Percentiles rank a stretch among this genome's conserved stretches.
Conservation (phyloP, 306 rosid genomes). For the Vigna hirtella region DNA sequence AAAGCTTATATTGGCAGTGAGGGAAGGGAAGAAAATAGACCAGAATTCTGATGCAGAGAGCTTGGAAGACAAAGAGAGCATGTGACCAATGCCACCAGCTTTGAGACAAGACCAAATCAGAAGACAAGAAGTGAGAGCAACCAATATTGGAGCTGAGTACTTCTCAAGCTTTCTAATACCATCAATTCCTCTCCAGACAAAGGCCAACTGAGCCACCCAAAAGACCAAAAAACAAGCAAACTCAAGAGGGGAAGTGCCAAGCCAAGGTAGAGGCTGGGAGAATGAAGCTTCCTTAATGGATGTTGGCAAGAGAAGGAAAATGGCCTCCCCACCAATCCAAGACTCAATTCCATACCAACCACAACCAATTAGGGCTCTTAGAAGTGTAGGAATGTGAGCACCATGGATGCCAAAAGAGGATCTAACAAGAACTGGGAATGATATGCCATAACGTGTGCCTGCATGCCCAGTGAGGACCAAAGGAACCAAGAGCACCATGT, state of each 20-base stretch:
- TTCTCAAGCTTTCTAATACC: constrained; percentile 84
- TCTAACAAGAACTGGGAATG: constrained; percentile 86
- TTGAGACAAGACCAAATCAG: constrained; percentile 72
- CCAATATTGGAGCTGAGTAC: constrained; percentile 85
- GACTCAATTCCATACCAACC: constrained; percentile 99
- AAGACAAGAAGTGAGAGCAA: constrained; percentile 62
- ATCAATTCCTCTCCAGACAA: constrained; percentile 82
- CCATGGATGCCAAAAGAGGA: constrained; percentile 88
- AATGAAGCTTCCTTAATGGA: constrained; percentile 50
- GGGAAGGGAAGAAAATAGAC: constrained; percentile 80
- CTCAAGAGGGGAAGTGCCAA: constrained; percentile 87
- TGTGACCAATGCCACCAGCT: constrained; percentile 80
- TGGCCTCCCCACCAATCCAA: constrained; percentile 96
- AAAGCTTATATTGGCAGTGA: constrained; percentile 89
- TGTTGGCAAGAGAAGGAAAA: constrained; percentile 74
- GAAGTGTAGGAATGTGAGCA: constrained; percentile 83
- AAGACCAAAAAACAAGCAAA: constrained; percentile 71
- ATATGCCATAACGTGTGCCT: constrained; percentile 80
- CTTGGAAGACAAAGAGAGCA: constrained; percentile 78
- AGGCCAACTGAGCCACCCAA: constrained; percentile 71
- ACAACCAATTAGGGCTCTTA: constrained; percentile 87
- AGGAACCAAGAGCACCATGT: constrained; percentile 62
- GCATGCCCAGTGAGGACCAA: constrained; percentile 81
- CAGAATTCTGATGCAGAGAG: constrained; percentile 67
- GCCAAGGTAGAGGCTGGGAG: constrained; percentile 61